Evolutionary conservation across 2,329 filamentous ascomycete species (phyloP), one percentile per base, ranked within the genome.

Genomic region (Acephala macrosclerotiorum): DNA sequence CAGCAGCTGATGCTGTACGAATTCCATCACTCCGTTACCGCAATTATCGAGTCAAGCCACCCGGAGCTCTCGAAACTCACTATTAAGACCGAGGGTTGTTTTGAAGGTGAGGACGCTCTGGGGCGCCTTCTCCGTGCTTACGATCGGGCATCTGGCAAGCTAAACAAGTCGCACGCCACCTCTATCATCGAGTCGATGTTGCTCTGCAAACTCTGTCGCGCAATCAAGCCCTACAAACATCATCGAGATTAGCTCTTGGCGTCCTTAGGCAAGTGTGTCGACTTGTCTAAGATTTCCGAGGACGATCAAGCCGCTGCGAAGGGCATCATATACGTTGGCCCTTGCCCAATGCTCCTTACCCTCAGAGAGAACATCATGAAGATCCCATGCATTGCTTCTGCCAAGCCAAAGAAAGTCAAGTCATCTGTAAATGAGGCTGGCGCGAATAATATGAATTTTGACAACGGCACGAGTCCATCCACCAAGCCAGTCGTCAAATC

Each of bases 281-380:
- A 1, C 6, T n/a, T 18, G 5, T 25, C 45, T 7, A 16, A 16
- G 49, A 7, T 18, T n/a, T 5, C 25, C 8, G 6, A 26, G 12
- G 29, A 5, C 1, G 3, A 29, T 3, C 18, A 33, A n/a, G 25
- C 16, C 26, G 20, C 5, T 9, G 47, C 49, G 11, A 29, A 33
- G 22, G 18, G 2, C 2, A 3, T 29, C 16, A 12, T 53, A 25
- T 53, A 53, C 12, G 11, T 53, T 6, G 49, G 49, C 14, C 49
- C 49, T 18, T 53, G 29, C 25, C 49, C 49, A 2, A 33, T 18
- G 12, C n/a, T 53, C 25, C 6, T 6, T 11, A 53, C 49, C 1
- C 49, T 53, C 25, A 53, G 29, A 8, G 25, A 53, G 7, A 18
- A 29, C 26, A 53, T 53, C 49, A 29, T 53, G 49, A 53, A 53